Evolutionary conservation across 805 yeast species (phyloP).

Genomic region (Naumovozyma baii): DNA sequence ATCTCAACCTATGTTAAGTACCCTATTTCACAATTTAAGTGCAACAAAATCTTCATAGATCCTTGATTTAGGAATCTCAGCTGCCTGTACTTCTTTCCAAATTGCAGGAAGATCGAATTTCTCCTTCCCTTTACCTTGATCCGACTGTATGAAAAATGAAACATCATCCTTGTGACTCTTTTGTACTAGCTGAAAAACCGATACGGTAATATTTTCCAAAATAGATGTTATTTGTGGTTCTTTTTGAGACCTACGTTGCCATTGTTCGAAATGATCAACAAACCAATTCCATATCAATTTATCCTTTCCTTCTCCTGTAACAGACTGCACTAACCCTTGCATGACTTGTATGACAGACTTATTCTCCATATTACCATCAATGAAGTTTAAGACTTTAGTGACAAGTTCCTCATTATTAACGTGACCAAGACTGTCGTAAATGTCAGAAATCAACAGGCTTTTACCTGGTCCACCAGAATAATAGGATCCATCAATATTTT

Average conservation of each 20-base stretch:
- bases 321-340: neutral
- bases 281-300: constrained; percentile 46
- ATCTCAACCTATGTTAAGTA: neutral
- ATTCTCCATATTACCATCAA: constrained; percentile 46
- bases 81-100: neutral
- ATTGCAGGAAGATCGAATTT: neutral
- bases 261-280: constrained; percentile 39
- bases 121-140: neutral
- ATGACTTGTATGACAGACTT: neutral
- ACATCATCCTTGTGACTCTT: neutral
- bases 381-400: constrained; percentile 46
- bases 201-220: constrained; percentile 31
- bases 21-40: neutral
- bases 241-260: constrained; percentile 33
- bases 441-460: constrained; percentile 6
- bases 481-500: constrained; percentile 31
- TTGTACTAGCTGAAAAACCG: constrained; percentile 21
- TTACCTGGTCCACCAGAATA: constrained; percentile 13
- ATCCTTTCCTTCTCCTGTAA: neutral
- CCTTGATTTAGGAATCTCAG: neutral
- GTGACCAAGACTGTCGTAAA: constrained; percentile 34
- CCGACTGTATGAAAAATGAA: neutral
- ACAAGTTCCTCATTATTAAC: constrained; percentile 35
- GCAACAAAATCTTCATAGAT: neutral
- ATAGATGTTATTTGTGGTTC: constrained; percentile 38